Evolutionary conservation across 352 stramenopile species (phyloP), one percentile per base, ranked within the genome.

Genomic region (Pythium brachiatum): DNA sequence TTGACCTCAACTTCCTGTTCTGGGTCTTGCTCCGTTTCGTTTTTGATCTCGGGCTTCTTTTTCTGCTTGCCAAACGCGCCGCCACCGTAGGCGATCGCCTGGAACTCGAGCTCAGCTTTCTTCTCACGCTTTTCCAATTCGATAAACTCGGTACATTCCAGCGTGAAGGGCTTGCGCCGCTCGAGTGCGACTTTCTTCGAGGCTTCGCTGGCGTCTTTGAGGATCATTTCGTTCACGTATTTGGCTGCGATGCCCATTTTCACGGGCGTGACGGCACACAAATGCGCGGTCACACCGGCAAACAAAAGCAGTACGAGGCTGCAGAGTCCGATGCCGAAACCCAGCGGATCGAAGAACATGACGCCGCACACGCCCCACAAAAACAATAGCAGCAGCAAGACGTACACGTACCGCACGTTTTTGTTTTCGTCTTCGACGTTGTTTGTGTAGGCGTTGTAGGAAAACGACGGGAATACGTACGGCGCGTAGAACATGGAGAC

Each of bases 401-500:
- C 68, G 61, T 95, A 95, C 6, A 94, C 69, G 59, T 86, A 64
- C 16, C 76, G 52, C 13, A 89, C 80, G 36, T 89, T 83, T 12
- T 64, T 59, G 21, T 81, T 97, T 61, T 97, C 83, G 48, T 97
- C 85, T 36, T 92, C 73, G 32, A 98, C 76, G 63, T 97, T 96
- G 75, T 97, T 95, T 11, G 80, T 95, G 64, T 85, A 88, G 2
- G 92, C 82, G 50, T 97, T 92, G 73, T 97, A 96, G 16, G 86
- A 91, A 63, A 95, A 98, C 5, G 95, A 76, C 11, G 92, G 92
- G 41, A 98, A 96, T 23, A 98, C 57, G 53, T 95, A 96, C 9
- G 84, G 88, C 34, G 88, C 92, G 58, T 89, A 93, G 62, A 92
- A 97, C 39, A 92, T 65, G 34, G 76, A 64, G 32, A 87, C 65